phyloP scores from a whole-genome alignment of 2,329 filamentous ascomycete species.

The Zalaria sp. region DNA sequence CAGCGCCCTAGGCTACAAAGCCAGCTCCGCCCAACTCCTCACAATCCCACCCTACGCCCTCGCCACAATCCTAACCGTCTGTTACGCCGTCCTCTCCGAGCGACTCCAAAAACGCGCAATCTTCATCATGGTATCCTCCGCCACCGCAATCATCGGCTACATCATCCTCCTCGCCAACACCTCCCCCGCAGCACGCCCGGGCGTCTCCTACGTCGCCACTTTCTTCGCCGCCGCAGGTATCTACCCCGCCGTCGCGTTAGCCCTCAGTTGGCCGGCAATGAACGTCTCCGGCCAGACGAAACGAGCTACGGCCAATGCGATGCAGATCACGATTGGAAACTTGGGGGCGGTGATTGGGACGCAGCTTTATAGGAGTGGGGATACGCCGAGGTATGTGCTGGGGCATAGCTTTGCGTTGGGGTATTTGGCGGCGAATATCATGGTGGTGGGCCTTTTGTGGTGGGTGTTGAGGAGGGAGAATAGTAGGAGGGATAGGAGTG shows the following conservation, averaged over 20 bases:
- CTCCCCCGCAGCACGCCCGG: conserved; percentile 25
- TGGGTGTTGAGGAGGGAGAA: conserved; percentile 45
- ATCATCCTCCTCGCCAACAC: conserved; percentile 21
- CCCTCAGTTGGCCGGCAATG: conserved; percentile 56
- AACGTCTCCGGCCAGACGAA: conserved; percentile 61
- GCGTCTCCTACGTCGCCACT: conserved; percentile 23
- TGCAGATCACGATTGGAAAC: conserved; percentile 61
- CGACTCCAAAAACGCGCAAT: conserved; percentile 41
- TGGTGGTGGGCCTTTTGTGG: conserved; percentile 40
- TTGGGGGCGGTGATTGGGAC: conserved; percentile 55
- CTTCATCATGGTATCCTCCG: conserved; percentile 44
- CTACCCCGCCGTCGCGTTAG: conserved; percentile 49
- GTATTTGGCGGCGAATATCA: conserved; percentile 46
- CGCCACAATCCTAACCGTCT: conserved; percentile 42
- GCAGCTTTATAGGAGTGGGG: conserved; percentile 49
- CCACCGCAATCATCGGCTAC: conserved; percentile 23
- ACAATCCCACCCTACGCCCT: conserved; percentile 22
- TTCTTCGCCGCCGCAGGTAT: conserved; percentile 42
- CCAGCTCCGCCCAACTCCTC: conserved; percentile 30
- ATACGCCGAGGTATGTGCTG: conserved; percentile 48
- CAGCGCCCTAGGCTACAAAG: conserved; percentile 44
- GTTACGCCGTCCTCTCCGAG: conserved; percentile 47
- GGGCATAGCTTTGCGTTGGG: conserved; percentile 54
- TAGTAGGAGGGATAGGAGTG: conserved; percentile 29
- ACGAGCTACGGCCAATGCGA: conserved; percentile 51